A percentile compares a stretch with the other conserved stretches of the same genome.
These are phyloP conservation scores for Phytophthora aleatoria DNA, from an alignment of 352 stramenopile species.

Conservation along the genomic window DNA sequence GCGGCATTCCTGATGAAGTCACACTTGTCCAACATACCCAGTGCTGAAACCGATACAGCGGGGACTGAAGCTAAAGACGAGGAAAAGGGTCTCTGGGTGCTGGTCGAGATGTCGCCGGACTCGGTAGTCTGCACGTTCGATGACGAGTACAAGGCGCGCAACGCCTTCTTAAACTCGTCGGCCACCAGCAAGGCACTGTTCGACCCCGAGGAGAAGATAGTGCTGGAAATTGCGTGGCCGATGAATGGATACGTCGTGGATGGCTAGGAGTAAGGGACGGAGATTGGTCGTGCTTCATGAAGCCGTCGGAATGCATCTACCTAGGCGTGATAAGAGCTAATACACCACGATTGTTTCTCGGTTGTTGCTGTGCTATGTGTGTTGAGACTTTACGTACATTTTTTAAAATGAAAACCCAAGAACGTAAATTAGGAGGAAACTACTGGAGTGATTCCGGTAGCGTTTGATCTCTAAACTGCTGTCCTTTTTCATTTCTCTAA, in stretches of 20 bases:
- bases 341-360: slow-evolving; percentile 5
- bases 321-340: neutral
- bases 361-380: neutral
- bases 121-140: slow-evolving; percentile 8
- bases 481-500: too few species aligned
- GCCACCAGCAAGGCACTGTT: slow-evolving; percentile 27
- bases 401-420: too few species aligned
- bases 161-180: slow-evolving; percentile 23
- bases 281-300: neutral
- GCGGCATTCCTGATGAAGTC: slow-evolving; percentile 13
- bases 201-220: slow-evolving; percentile 15
- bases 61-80: neutral
- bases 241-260: neutral
- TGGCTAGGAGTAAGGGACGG: neutral
- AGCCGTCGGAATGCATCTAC: neutral
- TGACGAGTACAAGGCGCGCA: slow-evolving; percentile 26
- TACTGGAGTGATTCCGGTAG: too few species aligned
- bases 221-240: slow-evolving; percentile 15
- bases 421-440: too few species aligned
- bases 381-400: neutral
- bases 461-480: too few species aligned
- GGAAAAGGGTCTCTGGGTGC: slow-evolving; percentile 17
- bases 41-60: neutral
- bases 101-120: slow-evolving; percentile 16
- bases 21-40: neutral